Evolutionary conservation across 441 rosid genomes (phyloP).

Genomic region (Populus hybrid): DNA sequence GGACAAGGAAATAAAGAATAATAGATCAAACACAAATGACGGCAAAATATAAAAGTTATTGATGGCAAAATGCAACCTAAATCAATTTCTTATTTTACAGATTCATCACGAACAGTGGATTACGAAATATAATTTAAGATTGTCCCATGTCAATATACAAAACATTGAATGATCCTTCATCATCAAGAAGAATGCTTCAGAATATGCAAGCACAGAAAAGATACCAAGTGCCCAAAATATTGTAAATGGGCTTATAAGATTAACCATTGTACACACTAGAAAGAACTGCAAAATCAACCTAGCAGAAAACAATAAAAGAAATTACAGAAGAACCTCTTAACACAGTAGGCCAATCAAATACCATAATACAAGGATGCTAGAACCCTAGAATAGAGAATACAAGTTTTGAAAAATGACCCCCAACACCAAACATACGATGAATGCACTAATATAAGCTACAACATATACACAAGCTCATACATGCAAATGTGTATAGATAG

Average conservation of each 20-base stretch:
- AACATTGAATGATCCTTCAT: not conserved
- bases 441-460: not conserved
- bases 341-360: not conserved
- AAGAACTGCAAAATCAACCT: not conserved
- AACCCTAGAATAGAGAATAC: not conserved
- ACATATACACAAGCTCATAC: not conserved
- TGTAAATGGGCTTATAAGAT: not conserved
- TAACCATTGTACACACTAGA: not conserved
- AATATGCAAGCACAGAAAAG: not conserved
- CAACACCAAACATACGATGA: not conserved
- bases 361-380: not conserved
- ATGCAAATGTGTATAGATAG: not conserved
- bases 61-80: not conserved
- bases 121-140: not conserved
- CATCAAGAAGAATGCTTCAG: not conserved
- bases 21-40: not conserved
- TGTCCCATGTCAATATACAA: not conserved
- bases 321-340: not conserved
- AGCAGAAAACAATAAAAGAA: not conserved
- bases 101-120: not conserved
- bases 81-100: constrained; percentile 1
- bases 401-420: not conserved
- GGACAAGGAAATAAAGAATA: not conserved
- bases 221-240: not conserved
- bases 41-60: not conserved